A percentile compares a stretch with the other conserved stretches of the same genome.
Evolutionary conservation across 352 stramenopile genomes (phyloP).

Genomic region (Phytophthora europaea): DNA sequence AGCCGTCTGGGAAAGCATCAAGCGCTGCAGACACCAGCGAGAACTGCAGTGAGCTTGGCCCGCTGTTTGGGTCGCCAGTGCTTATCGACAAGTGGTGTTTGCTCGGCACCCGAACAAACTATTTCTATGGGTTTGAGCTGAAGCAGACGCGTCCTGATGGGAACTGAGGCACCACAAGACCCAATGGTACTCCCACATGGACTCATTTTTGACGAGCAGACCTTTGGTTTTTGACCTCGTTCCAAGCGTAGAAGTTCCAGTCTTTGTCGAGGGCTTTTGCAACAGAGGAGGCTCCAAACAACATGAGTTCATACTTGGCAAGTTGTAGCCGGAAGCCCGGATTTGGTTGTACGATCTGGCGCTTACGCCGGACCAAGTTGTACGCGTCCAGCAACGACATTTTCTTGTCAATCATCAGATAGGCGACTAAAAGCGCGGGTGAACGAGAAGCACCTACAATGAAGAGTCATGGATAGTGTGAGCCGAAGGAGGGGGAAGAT

Average conservation of each 20-base stretch:
- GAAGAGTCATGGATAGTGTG: not conserved
- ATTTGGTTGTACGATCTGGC: slow-evolving; percentile 61
- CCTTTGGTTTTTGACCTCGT: slow-evolving; percentile 61
- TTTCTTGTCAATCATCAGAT: slow-evolving; percentile 78
- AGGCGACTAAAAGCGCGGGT: slow-evolving; percentile 63
- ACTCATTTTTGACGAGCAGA: slow-evolving; percentile 4
- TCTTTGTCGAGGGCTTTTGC: slow-evolving; percentile 64
- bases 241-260: slow-evolving; percentile 82
- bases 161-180: not conserved
- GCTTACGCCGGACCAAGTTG: slow-evolving; percentile 59
- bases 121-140: slow-evolving; percentile 50
- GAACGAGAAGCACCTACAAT: slow-evolving; percentile 61
- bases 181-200: not conserved
- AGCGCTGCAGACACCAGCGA: not conserved
- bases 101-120: slow-evolving; percentile 60
- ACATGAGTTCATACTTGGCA: slow-evolving; percentile 73
- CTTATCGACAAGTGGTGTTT: slow-evolving; percentile 55
- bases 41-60: slow-evolving; percentile 33
- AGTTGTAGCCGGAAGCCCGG: slow-evolving; percentile 72
- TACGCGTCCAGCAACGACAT: slow-evolving; percentile 71
- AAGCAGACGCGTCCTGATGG: not conserved
- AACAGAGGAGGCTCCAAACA: slow-evolving; percentile 65
- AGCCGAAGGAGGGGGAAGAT: not conserved
- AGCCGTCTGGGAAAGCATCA: slow-evolving; percentile 12
- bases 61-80: slow-evolving; percentile 70